These are phyloP conservation scores for Pilatotrama ljubarskyi DNA, from an alignment of 768 basidiomycete species.

Conservation along the genomic window DNA sequence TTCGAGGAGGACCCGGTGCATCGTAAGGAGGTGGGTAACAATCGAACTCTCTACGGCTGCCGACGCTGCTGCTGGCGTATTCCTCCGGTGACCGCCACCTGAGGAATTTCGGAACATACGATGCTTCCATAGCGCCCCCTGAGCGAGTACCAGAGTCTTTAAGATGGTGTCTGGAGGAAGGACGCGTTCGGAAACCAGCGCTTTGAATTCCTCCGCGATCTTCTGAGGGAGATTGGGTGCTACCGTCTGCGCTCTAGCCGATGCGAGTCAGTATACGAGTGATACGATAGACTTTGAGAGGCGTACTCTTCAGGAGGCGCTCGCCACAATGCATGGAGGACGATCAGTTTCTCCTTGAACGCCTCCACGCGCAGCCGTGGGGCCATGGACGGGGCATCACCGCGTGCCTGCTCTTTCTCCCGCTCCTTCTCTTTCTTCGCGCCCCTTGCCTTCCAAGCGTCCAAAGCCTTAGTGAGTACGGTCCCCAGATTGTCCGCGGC, in stretches of 20 bases:
- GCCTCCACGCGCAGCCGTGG: slow-evolving; percentile 57
- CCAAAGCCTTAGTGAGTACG: slow-evolving; percentile 65
- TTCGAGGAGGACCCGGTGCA: slow-evolving; percentile 63
- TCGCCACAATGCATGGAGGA: slow-evolving; percentile 77
- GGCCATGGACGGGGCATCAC: slow-evolving; percentile 35
- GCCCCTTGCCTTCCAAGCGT: slow-evolving; percentile 52
- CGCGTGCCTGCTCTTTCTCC: slow-evolving; percentile 33
- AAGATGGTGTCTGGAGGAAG: slow-evolving; percentile 77
- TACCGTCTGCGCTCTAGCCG: slow-evolving; percentile 48
- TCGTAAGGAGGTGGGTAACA: slow-evolving; percentile 63
- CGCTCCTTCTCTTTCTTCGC: slow-evolving; percentile 26
- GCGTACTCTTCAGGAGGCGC: slow-evolving; percentile 56
- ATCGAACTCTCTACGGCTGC: slow-evolving; percentile 59
- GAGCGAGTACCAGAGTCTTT: slow-evolving; percentile 68
- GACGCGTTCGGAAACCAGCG: slow-evolving; percentile 64
- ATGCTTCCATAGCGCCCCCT: slow-evolving; percentile 85
- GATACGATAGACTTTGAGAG: slow-evolving; percentile 9
- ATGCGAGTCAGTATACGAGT: slow-evolving; percentile 12
- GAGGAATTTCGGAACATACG: slow-evolving; percentile 64
- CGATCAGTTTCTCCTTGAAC: slow-evolving; percentile 74
- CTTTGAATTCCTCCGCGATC: slow-evolving; percentile 56
- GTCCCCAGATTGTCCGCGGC: slow-evolving; percentile 83
- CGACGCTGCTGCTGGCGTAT: background rate
- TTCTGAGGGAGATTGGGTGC: slow-evolving; percentile 45
- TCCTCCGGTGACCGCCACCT: slow-evolving; percentile 23